Evolutionary conservation across 352 stramenopile species (phyloP), one percentile per base, ranked within the genome.

Genomic region (Globisporangium carolinianum): DNA sequence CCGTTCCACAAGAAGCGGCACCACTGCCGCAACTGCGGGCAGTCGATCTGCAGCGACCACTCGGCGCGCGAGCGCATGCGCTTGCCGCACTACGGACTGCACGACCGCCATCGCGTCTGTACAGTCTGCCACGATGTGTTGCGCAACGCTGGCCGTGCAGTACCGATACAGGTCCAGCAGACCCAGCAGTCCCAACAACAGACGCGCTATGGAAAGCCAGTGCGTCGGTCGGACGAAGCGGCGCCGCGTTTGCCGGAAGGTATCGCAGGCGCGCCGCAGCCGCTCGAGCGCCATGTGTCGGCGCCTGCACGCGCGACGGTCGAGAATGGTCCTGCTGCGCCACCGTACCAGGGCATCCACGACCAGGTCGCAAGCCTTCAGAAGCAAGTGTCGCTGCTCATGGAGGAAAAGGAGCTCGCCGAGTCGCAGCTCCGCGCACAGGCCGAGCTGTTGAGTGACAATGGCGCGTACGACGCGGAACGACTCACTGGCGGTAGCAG

Each of bases 1-100:
- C 69, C 65, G 45, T 64, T 76, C 2, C 89, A 91, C 62, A 89
- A 86, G 66, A 93, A 92, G 67, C 81, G 85, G 17, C 85, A 95
- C 66, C 85, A 95, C 65, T 95, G 85, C 59, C 81, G 85, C 38
- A 95, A 95, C 63, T 95, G 85, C 48, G 85, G 85, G 0, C 81
- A 92, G 65, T 91, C 85, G 7, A 90, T 95, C 57, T 95, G 85
- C 53, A 72, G 81, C 4, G 81, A 92, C 47, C 85, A 95, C 69
- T 95, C 85, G 49, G 85, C 85, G 42, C 77, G 83, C 12, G 78
- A 93, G 61, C 83, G 83, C 24, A 86, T 93, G 72, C 77, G 77
- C 55, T 65, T 95, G 55, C 85, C 81, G 43, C 85, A 93, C 59
- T 92, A 89, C 54, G 85, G 85, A 35, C 75, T 95, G 4, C 81